A percentile compares a stretch with the other conserved stretches of the same genome.
Conservation (phyloP, 106 monocot species). For the Agapanthus africanus region DNA sequence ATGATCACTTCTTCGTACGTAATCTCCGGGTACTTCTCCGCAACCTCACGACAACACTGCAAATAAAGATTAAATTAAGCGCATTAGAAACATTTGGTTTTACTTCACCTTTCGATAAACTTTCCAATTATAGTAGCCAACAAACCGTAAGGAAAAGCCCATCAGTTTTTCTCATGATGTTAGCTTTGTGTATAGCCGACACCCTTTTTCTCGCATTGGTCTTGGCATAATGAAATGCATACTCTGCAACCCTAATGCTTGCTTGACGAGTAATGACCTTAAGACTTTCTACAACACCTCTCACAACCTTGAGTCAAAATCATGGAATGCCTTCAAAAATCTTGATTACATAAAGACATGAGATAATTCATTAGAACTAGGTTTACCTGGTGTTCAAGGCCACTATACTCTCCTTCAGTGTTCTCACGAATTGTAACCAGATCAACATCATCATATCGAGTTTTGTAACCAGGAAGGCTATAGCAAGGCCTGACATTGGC, state of each 20-base stretch:
- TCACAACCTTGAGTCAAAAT: conserved; percentile 52
- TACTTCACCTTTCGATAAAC: neutral
- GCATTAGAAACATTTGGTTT: no score
- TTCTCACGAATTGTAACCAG: conserved; percentile 92
- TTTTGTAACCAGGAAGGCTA: conserved; percentile 83
- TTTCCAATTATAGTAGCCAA: neutral
- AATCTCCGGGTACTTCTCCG: conserved; percentile 89
- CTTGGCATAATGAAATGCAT: conserved; percentile 94
- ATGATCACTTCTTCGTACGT: conserved; percentile 94
- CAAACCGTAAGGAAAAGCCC: conserved; percentile 90
- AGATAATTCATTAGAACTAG: no score
- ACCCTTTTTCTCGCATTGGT: conserved; percentile 76
- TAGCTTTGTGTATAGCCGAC: conserved; percentile 98
- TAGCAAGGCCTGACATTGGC: conserved; percentile 89
- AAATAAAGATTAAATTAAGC: conserved; percentile 8
- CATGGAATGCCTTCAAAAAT: no score
- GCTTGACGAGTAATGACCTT: conserved; percentile 95
- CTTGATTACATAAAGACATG: no score
- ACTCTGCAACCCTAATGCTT: conserved; percentile 91
- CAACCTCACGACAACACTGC: conserved; percentile 96
- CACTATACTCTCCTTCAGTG: conserved; percentile 96
- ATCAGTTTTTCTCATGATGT: conserved; percentile 96
- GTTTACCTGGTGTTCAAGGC: conserved; percentile 87
- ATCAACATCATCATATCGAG: conserved; percentile 74
- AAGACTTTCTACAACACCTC: conserved; percentile 95